A percentile compares a stretch with the other conserved stretches of the same genome.
Evolutionary conservation across 371 early-diverging fungal genomes (phyloP).

Genomic region (Rhizopus delemar): DNA sequence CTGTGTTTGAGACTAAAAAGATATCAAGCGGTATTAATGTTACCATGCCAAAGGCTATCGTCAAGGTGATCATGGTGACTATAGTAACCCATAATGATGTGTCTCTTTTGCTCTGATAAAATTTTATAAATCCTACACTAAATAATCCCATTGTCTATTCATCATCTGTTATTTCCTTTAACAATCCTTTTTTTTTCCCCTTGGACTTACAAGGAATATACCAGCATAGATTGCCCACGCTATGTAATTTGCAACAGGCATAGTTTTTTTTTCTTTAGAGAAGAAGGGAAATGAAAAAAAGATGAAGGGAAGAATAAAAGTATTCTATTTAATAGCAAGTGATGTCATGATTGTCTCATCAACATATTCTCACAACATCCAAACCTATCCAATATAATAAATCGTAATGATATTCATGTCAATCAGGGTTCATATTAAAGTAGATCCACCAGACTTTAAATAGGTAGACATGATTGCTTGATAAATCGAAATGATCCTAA

Average conservation of each 20-base stretch:
- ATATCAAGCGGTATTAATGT: slow-evolving; percentile 62
- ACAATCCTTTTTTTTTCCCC: neutral
- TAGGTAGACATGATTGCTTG: too few species aligned
- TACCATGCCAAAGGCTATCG: slow-evolving; percentile 44
- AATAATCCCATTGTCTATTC: slow-evolving; percentile 41
- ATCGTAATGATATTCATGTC: too few species aligned
- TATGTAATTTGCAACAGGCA: neutral
- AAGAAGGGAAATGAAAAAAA: neutral
- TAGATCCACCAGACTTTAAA: too few species aligned
- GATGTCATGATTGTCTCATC: too few species aligned
- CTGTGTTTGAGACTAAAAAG: slow-evolving; percentile 62
- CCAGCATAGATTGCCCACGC: slow-evolving; percentile 4
- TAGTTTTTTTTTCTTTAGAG: neutral
- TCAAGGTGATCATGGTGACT: slow-evolving; percentile 43
- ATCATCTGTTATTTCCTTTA: slow-evolving; percentile 1
- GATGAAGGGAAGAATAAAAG: slow-evolving; percentile 3
- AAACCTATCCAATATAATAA: too few species aligned
- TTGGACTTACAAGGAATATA: neutral
- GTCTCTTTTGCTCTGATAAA: slow-evolving; percentile 49
- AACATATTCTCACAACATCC: too few species aligned
- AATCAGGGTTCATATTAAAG: too few species aligned
- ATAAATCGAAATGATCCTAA: too few species aligned
- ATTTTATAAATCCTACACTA: slow-evolving; percentile 44
- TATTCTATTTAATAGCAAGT: neutral
- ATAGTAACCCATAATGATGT: slow-evolving; percentile 44